These are phyloP conservation scores for Dalbergia oliveri DNA, from an alignment of 306 rosid species.

Conservation along the genomic window DNA sequence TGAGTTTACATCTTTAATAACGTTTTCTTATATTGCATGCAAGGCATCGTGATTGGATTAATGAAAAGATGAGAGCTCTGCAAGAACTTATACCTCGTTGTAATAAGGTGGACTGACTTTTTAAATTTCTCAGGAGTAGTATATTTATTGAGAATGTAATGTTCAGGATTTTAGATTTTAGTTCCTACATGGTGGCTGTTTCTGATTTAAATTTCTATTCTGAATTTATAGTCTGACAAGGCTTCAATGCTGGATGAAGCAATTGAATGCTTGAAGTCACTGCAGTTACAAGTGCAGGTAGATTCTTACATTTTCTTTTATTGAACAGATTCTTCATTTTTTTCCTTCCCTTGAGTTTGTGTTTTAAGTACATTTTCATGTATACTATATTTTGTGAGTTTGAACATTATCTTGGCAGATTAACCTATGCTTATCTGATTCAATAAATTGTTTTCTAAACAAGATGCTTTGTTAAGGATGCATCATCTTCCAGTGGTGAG, in stretches of 20 bases:
- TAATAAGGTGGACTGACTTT: conserved; percentile 67
- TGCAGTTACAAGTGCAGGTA: conserved; percentile 95
- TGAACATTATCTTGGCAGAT: neutral
- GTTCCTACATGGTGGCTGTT: conserved; percentile 28
- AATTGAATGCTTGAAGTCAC: conserved; percentile 86
- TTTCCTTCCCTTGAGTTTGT: neutral
- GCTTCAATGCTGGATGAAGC: conserved; percentile 99
- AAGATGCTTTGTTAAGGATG: conserved; percentile 1
- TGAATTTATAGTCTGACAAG: conserved; percentile 76
- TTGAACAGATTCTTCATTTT: conserved; percentile 22
- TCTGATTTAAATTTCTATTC: conserved; percentile 27
- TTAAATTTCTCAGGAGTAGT: conserved; percentile 9
- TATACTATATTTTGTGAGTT: neutral
- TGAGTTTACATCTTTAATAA: conserved; percentile 11
- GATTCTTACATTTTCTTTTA: conserved; percentile 16
- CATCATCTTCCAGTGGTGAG: neutral
- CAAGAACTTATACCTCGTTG: conserved; percentile 97
- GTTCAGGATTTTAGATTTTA: conserved; percentile 10
- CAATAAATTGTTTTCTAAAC: neutral
- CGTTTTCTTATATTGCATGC: conserved; percentile 43
- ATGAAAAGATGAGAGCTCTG: conserved; percentile 92
- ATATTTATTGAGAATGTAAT: conserved; percentile 9
- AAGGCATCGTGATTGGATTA: conserved; percentile 96
- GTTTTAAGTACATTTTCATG: conserved; percentile 6
- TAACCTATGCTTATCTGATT: conserved; percentile 2